These are phyloP conservation scores for Ilyonectria sp. DNA, from an alignment of 2,329 filamentous ascomycete species.

Conservation along the genomic window DNA sequence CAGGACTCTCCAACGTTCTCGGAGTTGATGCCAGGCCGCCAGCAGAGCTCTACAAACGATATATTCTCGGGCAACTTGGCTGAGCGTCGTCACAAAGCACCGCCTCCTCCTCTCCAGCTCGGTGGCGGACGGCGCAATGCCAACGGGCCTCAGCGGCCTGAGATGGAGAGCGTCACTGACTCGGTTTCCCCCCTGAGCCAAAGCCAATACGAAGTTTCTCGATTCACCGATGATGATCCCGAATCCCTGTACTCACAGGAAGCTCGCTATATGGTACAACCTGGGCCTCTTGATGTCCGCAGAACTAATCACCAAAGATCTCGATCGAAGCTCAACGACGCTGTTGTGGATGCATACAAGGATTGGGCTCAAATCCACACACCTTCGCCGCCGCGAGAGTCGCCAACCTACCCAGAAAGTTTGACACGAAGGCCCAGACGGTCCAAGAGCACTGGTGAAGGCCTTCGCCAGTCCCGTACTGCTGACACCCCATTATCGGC, in stretches of 20 bases:
- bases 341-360: constrained; percentile 43
- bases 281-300: constrained; percentile 41
- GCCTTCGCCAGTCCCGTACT: constrained; percentile 32
- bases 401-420: constrained; percentile 29
- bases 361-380: constrained; percentile 46
- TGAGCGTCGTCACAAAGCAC: constrained; percentile 48
- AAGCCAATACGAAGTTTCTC: constrained; percentile 23
- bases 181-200: constrained; percentile 49
- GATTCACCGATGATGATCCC: constrained; percentile 34
- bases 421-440: constrained; percentile 43
- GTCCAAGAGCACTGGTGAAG: constrained; percentile 51
- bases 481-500: constrained; percentile 31
- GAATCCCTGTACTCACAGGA: constrained; percentile 48
- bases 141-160: constrained; percentile 26
- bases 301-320: constrained; percentile 35
- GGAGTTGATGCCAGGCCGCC: constrained; percentile 50
- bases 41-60: constrained; percentile 34
- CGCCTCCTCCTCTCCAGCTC: constrained; percentile 49
- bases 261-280: constrained; percentile 32
- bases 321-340: constrained; percentile 39
- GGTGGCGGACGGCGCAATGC: constrained; percentile 22
- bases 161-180: constrained; percentile 40
- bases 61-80: constrained; percentile 44
- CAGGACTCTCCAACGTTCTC: constrained; percentile 49
- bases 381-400: constrained; percentile 38